Evolutionary conservation across 768 basidiomycete species (phyloP), one percentile per base, ranked within the genome.

Genomic region (Hericium alpestre): DNA sequence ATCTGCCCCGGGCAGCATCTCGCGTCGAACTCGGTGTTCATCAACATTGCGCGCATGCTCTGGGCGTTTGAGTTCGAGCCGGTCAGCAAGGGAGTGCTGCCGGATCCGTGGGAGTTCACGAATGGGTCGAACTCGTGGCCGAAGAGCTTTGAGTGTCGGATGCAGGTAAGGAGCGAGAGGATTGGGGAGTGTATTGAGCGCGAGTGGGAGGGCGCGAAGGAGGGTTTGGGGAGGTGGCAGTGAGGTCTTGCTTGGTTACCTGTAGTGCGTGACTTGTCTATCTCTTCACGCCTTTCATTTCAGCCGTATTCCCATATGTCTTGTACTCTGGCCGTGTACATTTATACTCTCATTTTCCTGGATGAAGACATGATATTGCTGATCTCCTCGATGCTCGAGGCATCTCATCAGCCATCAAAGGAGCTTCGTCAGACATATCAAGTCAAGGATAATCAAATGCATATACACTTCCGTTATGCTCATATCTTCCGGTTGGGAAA

Each of bases 1-100:
- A 59, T 64, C 16, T 66, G 59, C 46, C 63, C 61, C 10, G 59
- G 63, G 13, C 62, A 57, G 48, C 51, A 60, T 38, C 53, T 65
- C n/a, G 66, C 60, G n/a, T 32, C 58, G 15, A 58, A 61, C 27
- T 60, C 59, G 3, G 15, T 60, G 16, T 66, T 59, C 38, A 64
- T 66, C 41, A 56, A 53, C 39, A 39, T 61, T 38, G 58, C 57
- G 2, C 41, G 46, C 39, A 56, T 66, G n/a, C 60, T 64, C 5
- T 56, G 58, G 55, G 53, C 54, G 2, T 66, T 66, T 18, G 38
- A 58, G 41, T 43, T 59, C 40, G 23, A 38, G 18, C 55, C 55
- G 0, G n/a, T 15, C n/a, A 18, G 46, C 8, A 47, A 38, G 9
- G 46, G 18, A n/a, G 15, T 18, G 27, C 27, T 56, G 16, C 55